Conservation (phyloP, 768 basidiomycete species). For the Russula emetica region DNA sequence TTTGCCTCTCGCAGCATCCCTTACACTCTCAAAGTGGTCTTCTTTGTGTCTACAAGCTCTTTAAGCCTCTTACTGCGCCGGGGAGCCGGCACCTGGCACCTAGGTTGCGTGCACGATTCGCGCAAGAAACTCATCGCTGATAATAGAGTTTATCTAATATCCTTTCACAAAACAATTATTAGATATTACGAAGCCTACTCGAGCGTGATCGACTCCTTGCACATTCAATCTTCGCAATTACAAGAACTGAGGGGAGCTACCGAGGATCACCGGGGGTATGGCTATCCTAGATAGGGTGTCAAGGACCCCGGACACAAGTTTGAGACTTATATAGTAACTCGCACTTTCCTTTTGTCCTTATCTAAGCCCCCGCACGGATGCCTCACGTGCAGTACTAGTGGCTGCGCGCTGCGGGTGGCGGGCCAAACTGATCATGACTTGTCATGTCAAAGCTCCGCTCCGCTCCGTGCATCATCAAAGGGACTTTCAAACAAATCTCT, state of each 20-base stretch:
- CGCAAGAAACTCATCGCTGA: neutral
- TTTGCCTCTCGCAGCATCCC: neutral
- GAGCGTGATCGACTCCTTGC: neutral
- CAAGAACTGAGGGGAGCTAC: neutral
- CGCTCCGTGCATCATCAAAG: too few species aligned
- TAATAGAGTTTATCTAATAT: too few species aligned
- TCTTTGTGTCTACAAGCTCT: neutral
- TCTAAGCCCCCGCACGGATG: too few species aligned
- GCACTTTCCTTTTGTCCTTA: too few species aligned
- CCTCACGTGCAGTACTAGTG: too few species aligned
- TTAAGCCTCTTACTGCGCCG: slow-evolving; percentile 2
- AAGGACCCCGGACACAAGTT: too few species aligned
- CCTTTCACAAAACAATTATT: neutral
- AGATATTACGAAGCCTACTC: neutral
- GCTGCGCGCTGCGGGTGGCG: too few species aligned
- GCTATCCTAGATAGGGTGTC: too few species aligned
- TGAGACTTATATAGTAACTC: too few species aligned
- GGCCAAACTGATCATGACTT: too few species aligned
- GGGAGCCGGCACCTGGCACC: slow-evolving; percentile 9
- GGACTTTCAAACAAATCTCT: too few species aligned
- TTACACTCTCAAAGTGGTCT: neutral
- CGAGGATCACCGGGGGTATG: neutral
- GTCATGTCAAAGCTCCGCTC: too few species aligned
- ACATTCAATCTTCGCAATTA: neutral
- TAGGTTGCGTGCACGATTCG: neutral